phyloP scores from a whole-genome alignment of 768 basidiomycete genomes.

The Kwoniella newhampshirensis region DNA sequence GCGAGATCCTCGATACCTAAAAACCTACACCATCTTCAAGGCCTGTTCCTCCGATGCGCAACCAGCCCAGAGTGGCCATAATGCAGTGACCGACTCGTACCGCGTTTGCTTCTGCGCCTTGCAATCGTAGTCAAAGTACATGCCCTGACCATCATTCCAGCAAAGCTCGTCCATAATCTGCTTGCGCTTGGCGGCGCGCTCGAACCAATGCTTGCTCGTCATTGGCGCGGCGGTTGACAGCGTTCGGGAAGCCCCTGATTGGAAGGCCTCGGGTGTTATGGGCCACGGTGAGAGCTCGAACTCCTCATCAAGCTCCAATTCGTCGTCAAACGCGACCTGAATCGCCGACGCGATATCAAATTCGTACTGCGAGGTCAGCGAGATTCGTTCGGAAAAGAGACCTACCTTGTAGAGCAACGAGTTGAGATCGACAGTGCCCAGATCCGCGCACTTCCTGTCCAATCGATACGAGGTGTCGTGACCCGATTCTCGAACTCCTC shows the following conservation, averaged over 20 bases:
- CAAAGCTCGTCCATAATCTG: conserved; percentile 85
- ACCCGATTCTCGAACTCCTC: conserved; percentile 91
- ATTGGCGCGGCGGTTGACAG: conserved; percentile 57
- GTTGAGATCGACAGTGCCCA: conserved; percentile 94
- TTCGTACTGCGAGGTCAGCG: conserved; percentile 63
- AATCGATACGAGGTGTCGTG: conserved; percentile 97
- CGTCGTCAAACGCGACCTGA: conserved; percentile 88
- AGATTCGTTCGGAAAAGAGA: background rate
- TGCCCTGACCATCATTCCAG: conserved; percentile 91
- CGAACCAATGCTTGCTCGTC: conserved; percentile 87
- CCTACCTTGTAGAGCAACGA: conserved; percentile 80
- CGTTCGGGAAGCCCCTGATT: conserved; percentile 50
- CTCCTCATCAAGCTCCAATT: conserved; percentile 86
- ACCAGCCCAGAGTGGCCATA: conserved; percentile 97
- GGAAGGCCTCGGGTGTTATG: conserved; percentile 56
- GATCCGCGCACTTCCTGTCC: conserved; percentile 94
- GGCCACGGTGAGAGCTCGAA: conserved; percentile 91
- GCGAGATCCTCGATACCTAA: background rate
- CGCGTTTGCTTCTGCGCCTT: conserved; percentile 83
- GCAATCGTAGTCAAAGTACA: conserved; percentile 97
- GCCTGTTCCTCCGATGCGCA: conserved; percentile 95
- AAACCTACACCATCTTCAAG: conserved; percentile 82
- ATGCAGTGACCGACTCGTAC: conserved; percentile 94
- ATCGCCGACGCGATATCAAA: conserved; percentile 98
- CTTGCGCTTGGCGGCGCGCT: conserved; percentile 77